These are phyloP conservation scores for Mycena chlorophos DNA, from an alignment of 768 basidiomycete genomes.

Conservation along the genomic window DNA sequence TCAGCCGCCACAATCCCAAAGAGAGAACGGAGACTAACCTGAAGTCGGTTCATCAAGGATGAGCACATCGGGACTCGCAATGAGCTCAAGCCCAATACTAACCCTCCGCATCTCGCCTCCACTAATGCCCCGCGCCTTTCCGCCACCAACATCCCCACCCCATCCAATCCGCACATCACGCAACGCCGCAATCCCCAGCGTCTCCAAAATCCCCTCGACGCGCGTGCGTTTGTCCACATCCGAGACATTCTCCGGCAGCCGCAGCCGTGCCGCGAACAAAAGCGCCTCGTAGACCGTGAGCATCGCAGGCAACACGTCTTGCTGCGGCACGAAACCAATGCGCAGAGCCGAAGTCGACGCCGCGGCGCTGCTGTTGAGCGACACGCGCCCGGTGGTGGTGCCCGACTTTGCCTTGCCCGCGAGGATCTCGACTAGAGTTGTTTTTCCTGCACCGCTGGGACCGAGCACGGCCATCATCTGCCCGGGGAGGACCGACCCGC, in stretches of 20 bases:
- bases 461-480: constrained; percentile 91
- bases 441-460: constrained; percentile 90
- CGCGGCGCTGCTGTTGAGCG: constrained; percentile 44
- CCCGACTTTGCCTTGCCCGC: constrained; percentile 84
- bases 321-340: constrained; percentile 85
- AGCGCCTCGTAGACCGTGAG: constrained; percentile 83
- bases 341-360: constrained; percentile 42
- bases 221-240: constrained; percentile 61
- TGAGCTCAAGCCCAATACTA: constrained; percentile 86
- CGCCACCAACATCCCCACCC: constrained; percentile 54
- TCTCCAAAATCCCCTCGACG: constrained; percentile 70
- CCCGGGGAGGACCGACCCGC: constrained; percentile 72
- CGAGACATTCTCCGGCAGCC: constrained; percentile 73
- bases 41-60: constrained; percentile 87
- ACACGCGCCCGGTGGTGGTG: constrained; percentile 60
- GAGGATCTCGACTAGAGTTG: constrained; percentile 87
- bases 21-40: constrained; percentile 32
- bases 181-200: constrained; percentile 73
- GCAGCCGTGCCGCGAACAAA: constrained; percentile 81
- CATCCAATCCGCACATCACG: constrained; percentile 70
- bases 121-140: constrained; percentile 78
- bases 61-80: constrained; percentile 80
- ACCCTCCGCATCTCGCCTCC: constrained; percentile 92
- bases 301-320: constrained; percentile 77
- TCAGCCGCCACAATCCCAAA: neutral